Conservation (phyloP, 176 grass and related monocot genomes). For the Eremochloa ophiuroides region DNA sequence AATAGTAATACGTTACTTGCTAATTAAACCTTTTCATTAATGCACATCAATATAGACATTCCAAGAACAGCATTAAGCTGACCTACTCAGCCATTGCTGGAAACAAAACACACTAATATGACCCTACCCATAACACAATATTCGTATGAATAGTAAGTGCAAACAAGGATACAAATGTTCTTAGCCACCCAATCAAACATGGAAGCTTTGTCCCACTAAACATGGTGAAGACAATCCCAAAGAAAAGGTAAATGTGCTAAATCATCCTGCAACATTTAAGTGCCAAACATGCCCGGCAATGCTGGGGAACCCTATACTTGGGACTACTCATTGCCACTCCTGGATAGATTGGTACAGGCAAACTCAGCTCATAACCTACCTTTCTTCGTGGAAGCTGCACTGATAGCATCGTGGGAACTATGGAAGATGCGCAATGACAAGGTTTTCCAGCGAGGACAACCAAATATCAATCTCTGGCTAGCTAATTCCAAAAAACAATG, state of each 20-base stretch:
- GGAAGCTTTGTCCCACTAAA: not conserved
- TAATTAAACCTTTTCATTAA: not conserved
- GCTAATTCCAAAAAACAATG: too few species aligned
- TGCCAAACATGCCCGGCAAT: not conserved
- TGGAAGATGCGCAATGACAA: too few species aligned
- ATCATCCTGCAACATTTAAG: not conserved
- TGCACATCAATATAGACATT: too few species aligned
- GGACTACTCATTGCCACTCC: too few species aligned
- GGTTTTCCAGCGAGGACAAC: too few species aligned
- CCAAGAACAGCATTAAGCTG: not conserved
- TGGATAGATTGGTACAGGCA: too few species aligned
- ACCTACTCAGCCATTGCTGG: not conserved
- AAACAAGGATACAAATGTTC: not conserved
- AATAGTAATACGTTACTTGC: not conserved
- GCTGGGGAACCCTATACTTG: too few species aligned
- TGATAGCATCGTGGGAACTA: too few species aligned
- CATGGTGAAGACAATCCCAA: not conserved
- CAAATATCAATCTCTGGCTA: too few species aligned
- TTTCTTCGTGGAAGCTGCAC: too few species aligned
- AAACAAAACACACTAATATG: not conserved
- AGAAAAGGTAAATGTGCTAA: not conserved
- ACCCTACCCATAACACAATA: not conserved
- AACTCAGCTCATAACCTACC: too few species aligned
- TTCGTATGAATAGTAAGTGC: not conserved
- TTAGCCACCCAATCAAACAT: not conserved